Base-by-base conservation (phyloP, 1,139 yeast genomes). In the Blastobotrys malaysiensis region DNA sequence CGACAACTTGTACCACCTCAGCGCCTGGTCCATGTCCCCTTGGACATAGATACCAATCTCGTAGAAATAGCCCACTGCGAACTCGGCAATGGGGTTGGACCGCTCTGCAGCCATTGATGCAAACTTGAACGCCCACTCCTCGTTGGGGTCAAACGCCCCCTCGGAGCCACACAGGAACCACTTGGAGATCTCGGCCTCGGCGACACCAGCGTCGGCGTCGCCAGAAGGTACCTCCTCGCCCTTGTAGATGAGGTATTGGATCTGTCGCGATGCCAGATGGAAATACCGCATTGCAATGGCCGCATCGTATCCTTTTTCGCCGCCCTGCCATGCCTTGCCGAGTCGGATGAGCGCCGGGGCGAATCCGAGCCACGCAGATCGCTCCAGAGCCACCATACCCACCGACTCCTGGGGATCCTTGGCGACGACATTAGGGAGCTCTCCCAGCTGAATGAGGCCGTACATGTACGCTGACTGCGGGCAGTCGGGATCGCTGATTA, bases 91-190 rank as follows among this genome's bases (percentile, higher is more conserved):
- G 2, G 67, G 59, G 51, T 69, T 69, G 9, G 65, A 65, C 22
- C 62, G 64, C 27, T 64, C 66, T 1, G 74, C 71, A 3, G 73
- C 74, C 20, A 68, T 61, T 19, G 63, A 58, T 1, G 75, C 73
- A 57, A 71, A 73, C 36, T 66, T 63, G 52, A 64, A 71, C 3
- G 77, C 75, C 69, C 71, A 66, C 49, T 66, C 69, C 55, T 72
- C 75, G 55, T 72, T 70, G n/a, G 67, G 63, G 16, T 53, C 56
- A 16, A 73, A 57, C 1, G 60, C 52, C 31, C 64, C 66, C 31
- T 64, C 68, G 27, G 63, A 67, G 2, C 75, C 75, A 45, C 74
- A 71, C 43, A 74, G 65, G 54, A 71, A 62, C 77, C 78, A 73
- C 57, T 73, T 73, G 43, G 73, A 68, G 16, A 74, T 62, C 56